These are phyloP conservation scores for Diplodia scrobiculata DNA, from an alignment of 2,329 filamentous ascomycete genomes.

Conservation along the genomic window DNA sequence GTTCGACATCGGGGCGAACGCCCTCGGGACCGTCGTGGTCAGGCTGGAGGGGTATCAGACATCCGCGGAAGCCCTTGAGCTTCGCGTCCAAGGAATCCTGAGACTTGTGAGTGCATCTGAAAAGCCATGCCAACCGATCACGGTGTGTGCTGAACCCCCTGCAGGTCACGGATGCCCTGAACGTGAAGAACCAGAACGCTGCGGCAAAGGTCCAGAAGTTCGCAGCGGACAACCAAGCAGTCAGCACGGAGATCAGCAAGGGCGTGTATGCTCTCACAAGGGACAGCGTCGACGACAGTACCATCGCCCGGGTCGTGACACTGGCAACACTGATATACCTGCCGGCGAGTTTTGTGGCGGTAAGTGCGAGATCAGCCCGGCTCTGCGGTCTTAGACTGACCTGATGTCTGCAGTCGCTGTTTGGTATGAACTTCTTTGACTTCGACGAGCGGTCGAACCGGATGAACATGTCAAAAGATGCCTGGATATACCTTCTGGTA, in stretches of 20 bases:
- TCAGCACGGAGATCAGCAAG: constrained; percentile 18
- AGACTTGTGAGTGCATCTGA: not conserved
- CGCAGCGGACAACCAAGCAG: constrained; percentile 8
- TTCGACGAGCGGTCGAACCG: not conserved
- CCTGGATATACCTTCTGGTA: constrained; percentile 14
- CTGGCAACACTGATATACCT: constrained; percentile 19
- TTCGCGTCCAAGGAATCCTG: constrained; percentile 2
- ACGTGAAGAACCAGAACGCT: constrained; percentile 19
- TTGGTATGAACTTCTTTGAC: constrained; percentile 24
- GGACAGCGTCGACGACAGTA: constrained; percentile 18
- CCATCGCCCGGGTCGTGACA: constrained; percentile 9
- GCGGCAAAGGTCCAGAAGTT: not conserved
- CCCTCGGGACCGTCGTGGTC: no score
- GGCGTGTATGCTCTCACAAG: constrained; percentile 8
- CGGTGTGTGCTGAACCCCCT: no score
- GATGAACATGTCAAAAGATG: not conserved
- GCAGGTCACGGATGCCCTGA: constrained; percentile 11
- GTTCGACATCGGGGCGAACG: no score
- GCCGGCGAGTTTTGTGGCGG: constrained; percentile 21
- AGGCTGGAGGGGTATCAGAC: constrained; percentile 5
- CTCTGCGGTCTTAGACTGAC: no score
- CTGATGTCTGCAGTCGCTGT: not conserved
- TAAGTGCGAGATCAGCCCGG: not conserved
- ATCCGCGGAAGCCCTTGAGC: not conserved
- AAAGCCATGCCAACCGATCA: no score